Evolutionary conservation across 2,329 filamentous ascomycete genomes (phyloP), one percentile per base, ranked within the genome.

Genomic region (Colletotrichum nymphaeae): DNA sequence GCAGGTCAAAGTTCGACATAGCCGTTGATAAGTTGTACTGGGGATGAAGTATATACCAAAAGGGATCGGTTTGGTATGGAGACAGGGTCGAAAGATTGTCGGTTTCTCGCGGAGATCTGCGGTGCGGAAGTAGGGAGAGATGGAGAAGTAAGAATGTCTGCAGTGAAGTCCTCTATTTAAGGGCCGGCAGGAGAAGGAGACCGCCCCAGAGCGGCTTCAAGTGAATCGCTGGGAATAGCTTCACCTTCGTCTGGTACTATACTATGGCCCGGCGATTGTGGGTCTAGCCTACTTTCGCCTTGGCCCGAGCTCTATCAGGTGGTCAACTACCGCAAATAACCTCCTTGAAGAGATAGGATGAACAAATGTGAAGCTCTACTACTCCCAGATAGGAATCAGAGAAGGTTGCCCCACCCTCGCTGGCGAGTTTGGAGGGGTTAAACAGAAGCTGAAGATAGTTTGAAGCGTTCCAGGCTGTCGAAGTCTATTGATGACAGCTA

Each of bases 311-410:
- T 58, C 56, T 46, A 0, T n/a, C 42, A 46, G 19, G 42, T 46
- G 2, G 0, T 46, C 6, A 0, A 9, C 3, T 8, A 46, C 7
- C 2, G 16, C 42, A n/a, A n/a, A n/a, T 1, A n/a, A 37, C 12
- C 1, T 46, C 1, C 5, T n/a, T 46, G 6, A n/a, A n/a, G 16
- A 16, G 4, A 28, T 19, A 3, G 6, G 42, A 46, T 46, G 42
- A n/a, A 46, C 0, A 1, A n/a, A 46, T 8, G 16, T 9, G 42
- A 46, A 46, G 16, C 19, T 19, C 42, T 1, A n/a, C 42, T 46
- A 4, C 19, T 46, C 7, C 16, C 6, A 7, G 16, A 46, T n/a
- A 19, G 16, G 42, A 16, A 46, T n/a, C n/a, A n/a, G 2, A n/a
- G 7, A 46, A 8, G 19, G 6, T 9, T 16, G 16, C 0, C 42